These are phyloP conservation scores for Phycomyces nitens DNA, from an alignment of 192 early-diverging fungal genomes.

Conservation along the genomic window DNA sequence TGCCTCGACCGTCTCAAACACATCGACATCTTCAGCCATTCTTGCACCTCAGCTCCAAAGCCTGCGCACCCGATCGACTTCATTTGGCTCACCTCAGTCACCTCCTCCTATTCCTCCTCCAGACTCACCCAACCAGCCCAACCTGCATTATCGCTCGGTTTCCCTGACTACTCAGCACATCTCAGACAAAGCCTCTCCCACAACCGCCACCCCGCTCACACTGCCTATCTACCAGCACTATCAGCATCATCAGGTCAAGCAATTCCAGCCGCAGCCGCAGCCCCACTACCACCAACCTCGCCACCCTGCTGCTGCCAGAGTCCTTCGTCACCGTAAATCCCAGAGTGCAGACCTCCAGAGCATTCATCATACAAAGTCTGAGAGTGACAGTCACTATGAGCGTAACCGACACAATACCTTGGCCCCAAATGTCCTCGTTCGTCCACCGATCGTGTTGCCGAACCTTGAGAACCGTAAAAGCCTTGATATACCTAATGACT, in stretches of 20 bases:
- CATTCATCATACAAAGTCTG: neutral
- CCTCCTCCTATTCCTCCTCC: neutral
- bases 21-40: constrained; percentile 7
- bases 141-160: neutral
- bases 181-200: neutral
- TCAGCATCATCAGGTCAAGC: neutral
- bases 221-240: neutral
- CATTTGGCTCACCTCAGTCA: constrained; percentile 20
- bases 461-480: constrained; percentile 14
- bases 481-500: constrained; percentile 22
- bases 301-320: neutral
- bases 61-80: constrained; percentile 11
- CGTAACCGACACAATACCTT: constrained; percentile 4
- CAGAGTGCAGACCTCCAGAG: constrained; percentile 26
- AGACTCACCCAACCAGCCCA: no score
- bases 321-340: constrained; percentile 26
- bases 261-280: neutral
- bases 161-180: neutral
- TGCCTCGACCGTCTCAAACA: constrained; percentile 18
- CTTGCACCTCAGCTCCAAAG: constrained; percentile 8
- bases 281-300: neutral
- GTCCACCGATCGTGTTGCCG: constrained; percentile 20
- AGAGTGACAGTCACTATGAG: neutral
- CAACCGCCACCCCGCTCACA: neutral
- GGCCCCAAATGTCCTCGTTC: constrained; percentile 14